These are phyloP conservation scores for Casuarina glauca DNA, from an alignment of 306 rosid genomes.

Conservation along the genomic window DNA sequence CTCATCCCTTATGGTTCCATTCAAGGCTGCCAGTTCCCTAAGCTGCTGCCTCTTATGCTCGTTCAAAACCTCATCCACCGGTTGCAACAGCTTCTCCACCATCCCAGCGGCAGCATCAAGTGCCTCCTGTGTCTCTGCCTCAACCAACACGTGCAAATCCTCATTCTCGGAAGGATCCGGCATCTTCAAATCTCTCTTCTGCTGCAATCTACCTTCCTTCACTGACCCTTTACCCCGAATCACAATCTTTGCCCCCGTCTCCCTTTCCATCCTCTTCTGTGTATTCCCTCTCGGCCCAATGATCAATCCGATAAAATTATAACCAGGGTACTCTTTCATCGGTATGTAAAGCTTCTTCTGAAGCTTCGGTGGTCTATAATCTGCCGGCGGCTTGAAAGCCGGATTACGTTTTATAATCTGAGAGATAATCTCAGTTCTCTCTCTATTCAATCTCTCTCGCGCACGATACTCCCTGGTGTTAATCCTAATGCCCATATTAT, in stretches of 20 bases:
- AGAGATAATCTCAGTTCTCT: conserved; percentile 93
- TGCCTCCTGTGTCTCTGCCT: conserved; percentile 86
- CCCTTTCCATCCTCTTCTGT: conserved; percentile 97
- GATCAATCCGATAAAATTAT: conserved; percentile 91
- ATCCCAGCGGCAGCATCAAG: conserved; percentile 97
- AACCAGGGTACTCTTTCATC: conserved; percentile 96
- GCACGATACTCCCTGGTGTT: conserved; percentile 95
- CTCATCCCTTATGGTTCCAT: conserved; percentile 96
- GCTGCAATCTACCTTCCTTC: conserved; percentile 93
- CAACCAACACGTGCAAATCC: conserved; percentile 94
- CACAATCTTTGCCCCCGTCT: conserved; percentile 94
- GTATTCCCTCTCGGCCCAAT: conserved; percentile 98
- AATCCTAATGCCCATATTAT: conserved; percentile 88
- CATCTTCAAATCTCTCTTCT: conserved; percentile 82
- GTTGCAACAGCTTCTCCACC: conserved; percentile 98
- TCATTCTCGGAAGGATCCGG: conserved; percentile 94
- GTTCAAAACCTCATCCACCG: conserved; percentile 96
- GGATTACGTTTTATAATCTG: conserved; percentile 92
- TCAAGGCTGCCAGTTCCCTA: conserved; percentile 93
- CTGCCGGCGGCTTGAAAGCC: conserved; percentile 93
- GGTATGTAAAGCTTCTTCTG: conserved; percentile 98
- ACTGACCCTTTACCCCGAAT: conserved; percentile 95
- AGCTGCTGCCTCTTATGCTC: conserved; percentile 99
- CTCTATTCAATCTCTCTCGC: conserved; percentile 80
- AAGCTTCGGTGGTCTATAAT: conserved; percentile 97